Conservation (phyloP, 2,329 filamentous ascomycete species). For the Aspergillus sp. region DNA sequence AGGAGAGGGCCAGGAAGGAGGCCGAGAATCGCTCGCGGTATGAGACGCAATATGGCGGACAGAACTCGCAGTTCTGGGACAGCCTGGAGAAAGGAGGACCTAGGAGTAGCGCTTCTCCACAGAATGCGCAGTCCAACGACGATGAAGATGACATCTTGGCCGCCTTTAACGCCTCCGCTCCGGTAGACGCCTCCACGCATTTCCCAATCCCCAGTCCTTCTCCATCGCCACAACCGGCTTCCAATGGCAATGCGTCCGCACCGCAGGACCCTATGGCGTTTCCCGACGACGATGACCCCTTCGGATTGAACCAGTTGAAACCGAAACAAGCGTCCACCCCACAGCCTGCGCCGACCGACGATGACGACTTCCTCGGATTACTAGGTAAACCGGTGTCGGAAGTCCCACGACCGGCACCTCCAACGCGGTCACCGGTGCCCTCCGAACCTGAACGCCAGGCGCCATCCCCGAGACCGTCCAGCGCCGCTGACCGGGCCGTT, state of each 20-base stretch:
- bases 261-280: conserved; percentile 34
- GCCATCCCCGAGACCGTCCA: conserved; percentile 29
- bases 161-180: conserved; percentile 59
- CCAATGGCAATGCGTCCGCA: conserved; percentile 16
- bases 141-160: conserved; percentile 60
- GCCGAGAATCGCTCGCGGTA: conserved; percentile 69
- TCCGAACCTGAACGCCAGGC: conserved; percentile 14
- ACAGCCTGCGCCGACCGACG: conserved; percentile 50
- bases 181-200: conserved; percentile 59
- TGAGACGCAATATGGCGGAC: conserved; percentile 72
- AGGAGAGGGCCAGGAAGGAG: conserved; percentile 73
- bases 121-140: conserved; percentile 49
- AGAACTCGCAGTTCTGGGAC: conserved; percentile 71
- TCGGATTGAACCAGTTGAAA: conserved; percentile 70
- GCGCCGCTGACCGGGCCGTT: conserved; percentile 72
- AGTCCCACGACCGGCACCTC: conserved; percentile 38
- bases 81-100: conserved; percentile 59
- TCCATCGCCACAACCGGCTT: conserved; percentile 26
- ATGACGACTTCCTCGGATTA: conserved; percentile 64
- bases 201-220: conserved; percentile 50
- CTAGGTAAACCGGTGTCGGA: conserved; percentile 60
- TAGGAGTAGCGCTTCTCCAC: conserved; percentile 37
- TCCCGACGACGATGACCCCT: conserved; percentile 75
- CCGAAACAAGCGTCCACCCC: conserved; percentile 47
- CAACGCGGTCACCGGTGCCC: conserved; percentile 17